These are phyloP conservation scores for Psilocybe subaeruginosa DNA, from an alignment of 768 basidiomycete species.

Conservation along the genomic window DNA sequence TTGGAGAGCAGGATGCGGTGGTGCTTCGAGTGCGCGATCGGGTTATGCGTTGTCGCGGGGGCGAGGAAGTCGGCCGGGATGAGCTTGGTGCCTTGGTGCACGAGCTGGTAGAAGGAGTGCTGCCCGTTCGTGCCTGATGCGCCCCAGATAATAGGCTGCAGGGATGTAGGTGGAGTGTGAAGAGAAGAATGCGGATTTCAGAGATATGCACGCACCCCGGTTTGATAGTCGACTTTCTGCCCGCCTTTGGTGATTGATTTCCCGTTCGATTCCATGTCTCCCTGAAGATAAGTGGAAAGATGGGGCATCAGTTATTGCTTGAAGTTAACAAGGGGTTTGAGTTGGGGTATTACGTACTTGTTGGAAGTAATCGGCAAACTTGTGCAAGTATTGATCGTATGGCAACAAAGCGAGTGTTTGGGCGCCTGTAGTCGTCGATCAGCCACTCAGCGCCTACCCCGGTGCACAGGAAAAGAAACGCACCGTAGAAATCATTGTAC, in stretches of 20 bases:
- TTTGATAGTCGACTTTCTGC: constrained; percentile 92
- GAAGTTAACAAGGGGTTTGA: no score
- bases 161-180: not conserved
- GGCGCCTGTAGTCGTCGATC: constrained; percentile 50
- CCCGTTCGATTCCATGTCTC: constrained; percentile 99
- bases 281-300: constrained; percentile 38
- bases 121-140: constrained; percentile 98
- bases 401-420: constrained; percentile 96
- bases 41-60: constrained; percentile 89
- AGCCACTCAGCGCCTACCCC: not conserved
- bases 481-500: constrained; percentile 98
- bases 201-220: constrained; percentile 66
- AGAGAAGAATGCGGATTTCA: not conserved
- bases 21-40: constrained; percentile 83
- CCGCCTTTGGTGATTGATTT: constrained; percentile 96
- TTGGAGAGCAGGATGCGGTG: constrained; percentile 97
- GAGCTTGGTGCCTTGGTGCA: constrained; percentile 92
- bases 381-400: constrained; percentile 99
- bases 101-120: constrained; percentile 99
- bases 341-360: constrained; percentile 47
- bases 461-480: constrained; percentile 9
- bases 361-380: constrained; percentile 99
- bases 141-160: constrained; percentile 97
- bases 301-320: no score
- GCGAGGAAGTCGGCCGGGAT: constrained; percentile 94